Evolutionary conservation across 495 filamentous ascomycete genomes (phyloP), one percentile per base, ranked within the genome.

Genomic region (Echria macrotheca): DNA sequence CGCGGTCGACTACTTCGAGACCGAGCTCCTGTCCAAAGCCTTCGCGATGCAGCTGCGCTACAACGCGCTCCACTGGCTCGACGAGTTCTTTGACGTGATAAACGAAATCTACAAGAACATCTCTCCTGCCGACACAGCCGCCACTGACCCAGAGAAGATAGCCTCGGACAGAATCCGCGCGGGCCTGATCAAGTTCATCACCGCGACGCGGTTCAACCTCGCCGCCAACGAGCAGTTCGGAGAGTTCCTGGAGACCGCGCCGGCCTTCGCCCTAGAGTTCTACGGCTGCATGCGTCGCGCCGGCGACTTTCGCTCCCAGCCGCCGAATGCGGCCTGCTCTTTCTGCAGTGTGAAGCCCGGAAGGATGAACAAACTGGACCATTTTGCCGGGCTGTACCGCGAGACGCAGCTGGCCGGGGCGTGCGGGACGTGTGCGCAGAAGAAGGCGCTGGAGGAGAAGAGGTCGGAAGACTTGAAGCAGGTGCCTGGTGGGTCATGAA

Each of bases 71-170:
- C 42, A 53, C 28, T 64, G 55, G 53, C 53, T 64, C 6, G 50
- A 50, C 38, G 60, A 64, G 19, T 35, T 61, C 23, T 57, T 54
- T 17, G 60, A 61, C 2, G 53, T 48, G 37, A 40, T 61, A 41
- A 43, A 44, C 1, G 50, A 56, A 32, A 18, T 61, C 45, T 61
- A 61, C 49, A 19, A 40, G 25, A 45, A 59, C 40, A n/a, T 41
- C 0, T 45, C 53, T 0, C 6, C 47, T 0, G 4, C 11, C 24
- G 47, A 46, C 32, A 31, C 29, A 14, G 9, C 38, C 9, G 11
- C 42, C 11, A 23, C 35, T 12, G 28, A 31, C 12, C 7, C 12
- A 6, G 12, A 12, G 7, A 31, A 31, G 28, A 31, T 12, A 6
- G 28, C 28, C 28, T 12, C 12, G 28, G n/a, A n/a, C n/a, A n/a